Evolutionary conservation across 2,329 filamentous ascomycete species (phyloP).

Genomic region (Talaromyces atroroseus): DNA sequence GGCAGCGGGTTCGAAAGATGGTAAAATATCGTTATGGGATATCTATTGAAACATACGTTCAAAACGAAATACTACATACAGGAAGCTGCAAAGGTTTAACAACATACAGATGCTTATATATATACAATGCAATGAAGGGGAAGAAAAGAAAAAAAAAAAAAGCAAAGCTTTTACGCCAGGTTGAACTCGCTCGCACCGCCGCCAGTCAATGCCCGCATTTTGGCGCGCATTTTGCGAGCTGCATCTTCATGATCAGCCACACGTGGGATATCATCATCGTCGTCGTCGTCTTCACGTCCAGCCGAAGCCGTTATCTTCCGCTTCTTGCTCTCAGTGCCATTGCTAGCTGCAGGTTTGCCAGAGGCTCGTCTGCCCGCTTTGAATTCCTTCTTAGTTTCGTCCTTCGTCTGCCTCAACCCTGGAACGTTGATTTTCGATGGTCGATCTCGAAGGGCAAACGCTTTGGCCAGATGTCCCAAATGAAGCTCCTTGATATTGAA

Average conservation of each 20-base stretch:
- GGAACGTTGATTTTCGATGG: conserved; percentile 67
- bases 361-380: conserved; percentile 38
- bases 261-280: conserved; percentile 23
- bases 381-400: conserved; percentile 43
- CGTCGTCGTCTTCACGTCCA: conserved; percentile 15
- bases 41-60: conserved; percentile 58
- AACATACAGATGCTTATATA: background rate
- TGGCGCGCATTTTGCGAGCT: conserved; percentile 49
- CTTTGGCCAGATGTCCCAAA: conserved; percentile 88
- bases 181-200: conserved; percentile 53
- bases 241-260: conserved; percentile 41
- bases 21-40: conserved; percentile 93
- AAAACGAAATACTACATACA: conserved; percentile 4
- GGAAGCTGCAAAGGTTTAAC: background rate
- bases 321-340: conserved; percentile 17
- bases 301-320: conserved; percentile 21
- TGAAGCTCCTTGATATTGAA: conserved; percentile 93
- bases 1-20: conserved; percentile 86
- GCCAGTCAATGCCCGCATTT: conserved; percentile 47
- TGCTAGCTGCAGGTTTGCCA: conserved; percentile 4
- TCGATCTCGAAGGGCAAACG: conserved; percentile 81
- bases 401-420: conserved; percentile 45
- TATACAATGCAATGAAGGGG: background rate
- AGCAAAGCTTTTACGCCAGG: conserved; percentile 39
- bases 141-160: conserved; percentile 4